Evolutionary conservation across 192 early-diverging fungal species (phyloP).

Genomic region (Umbelopsis ramanniana): DNA sequence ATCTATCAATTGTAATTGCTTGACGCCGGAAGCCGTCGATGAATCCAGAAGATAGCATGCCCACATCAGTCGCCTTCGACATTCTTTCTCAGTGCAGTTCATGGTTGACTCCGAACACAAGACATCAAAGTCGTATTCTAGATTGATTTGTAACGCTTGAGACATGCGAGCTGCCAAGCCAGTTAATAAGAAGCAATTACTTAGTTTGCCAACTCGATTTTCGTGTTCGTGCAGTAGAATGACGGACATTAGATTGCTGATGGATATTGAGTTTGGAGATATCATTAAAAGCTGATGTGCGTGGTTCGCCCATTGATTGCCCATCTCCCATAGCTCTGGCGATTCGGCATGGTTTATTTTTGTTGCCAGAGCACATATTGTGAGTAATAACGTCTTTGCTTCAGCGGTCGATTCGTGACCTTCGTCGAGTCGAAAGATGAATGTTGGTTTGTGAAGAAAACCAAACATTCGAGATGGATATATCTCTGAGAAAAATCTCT

Average conservation of each 20-base stretch:
- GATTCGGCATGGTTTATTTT: background rate
- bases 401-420: background rate
- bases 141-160: slow-evolving; percentile 21
- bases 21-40: background rate
- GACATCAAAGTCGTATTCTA: slow-evolving; percentile 24
- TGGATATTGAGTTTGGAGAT: background rate
- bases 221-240: slow-evolving; percentile 19
- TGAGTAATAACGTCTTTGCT: background rate
- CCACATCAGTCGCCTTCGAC: slow-evolving; percentile 18
- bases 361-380: slow-evolving; percentile 12
- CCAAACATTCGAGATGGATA: slow-evolving; percentile 20
- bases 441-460: slow-evolving; percentile 10
- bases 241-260: slow-evolving; percentile 16
- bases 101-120: slow-evolving; percentile 1
- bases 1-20: slow-evolving; percentile 6
- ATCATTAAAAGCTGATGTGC: slow-evolving; percentile 1
- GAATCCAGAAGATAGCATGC: slow-evolving; percentile 13
- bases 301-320: background rate
- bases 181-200: slow-evolving; percentile 5
- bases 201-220: background rate
- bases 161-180: slow-evolving; percentile 22
- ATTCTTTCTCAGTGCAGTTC: slow-evolving; percentile 21
- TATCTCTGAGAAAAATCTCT: slow-evolving; percentile 12
- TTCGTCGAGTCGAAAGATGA: slow-evolving; percentile 12
- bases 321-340: slow-evolving; percentile 6